Percentiles rank a stretch among this genome's conserved stretches.
Evolutionary conservation across 2,329 filamentous ascomycete species (phyloP).

Genomic region (Diaporthe australafricana): DNA sequence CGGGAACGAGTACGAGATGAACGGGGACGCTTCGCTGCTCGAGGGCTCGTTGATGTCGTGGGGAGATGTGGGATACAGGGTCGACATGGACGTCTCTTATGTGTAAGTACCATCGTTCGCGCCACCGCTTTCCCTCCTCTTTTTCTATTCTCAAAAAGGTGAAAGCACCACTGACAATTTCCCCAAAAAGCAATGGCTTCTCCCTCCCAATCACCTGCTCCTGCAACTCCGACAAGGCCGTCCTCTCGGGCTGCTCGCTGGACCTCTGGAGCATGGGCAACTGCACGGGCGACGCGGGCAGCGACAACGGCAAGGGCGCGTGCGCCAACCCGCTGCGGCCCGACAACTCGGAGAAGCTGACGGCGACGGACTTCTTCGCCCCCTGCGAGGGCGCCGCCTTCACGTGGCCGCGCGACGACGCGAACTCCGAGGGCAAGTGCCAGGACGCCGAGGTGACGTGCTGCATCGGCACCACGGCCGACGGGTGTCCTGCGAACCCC

Average conservation of each 20-base stretch:
- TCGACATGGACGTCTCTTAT: constrained; percentile 36
- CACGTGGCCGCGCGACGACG: constrained; percentile 32
- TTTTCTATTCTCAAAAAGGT: not conserved
- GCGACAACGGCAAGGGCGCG: constrained; percentile 17
- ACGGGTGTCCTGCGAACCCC: constrained; percentile 32
- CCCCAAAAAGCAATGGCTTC: constrained; percentile 31
- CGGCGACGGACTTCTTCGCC: constrained; percentile 24
- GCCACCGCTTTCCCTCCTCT: not conserved
- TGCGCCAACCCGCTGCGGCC: constrained; percentile 34
- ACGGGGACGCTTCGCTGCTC: constrained; percentile 21
- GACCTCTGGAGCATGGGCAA: constrained; percentile 27
- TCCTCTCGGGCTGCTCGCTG: constrained; percentile 34
- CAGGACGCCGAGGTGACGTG: constrained; percentile 28
- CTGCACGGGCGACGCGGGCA: constrained; percentile 21
- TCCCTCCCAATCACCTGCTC: constrained; percentile 36
- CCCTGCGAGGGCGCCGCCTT: constrained; percentile 36
- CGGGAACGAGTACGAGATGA: not conserved
- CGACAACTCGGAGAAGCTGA: not conserved
- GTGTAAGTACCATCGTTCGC: constrained; percentile 28
- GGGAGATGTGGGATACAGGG: not conserved
- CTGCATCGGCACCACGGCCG: constrained; percentile 21
- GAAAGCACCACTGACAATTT: not conserved
- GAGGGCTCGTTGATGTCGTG: constrained; percentile 30
- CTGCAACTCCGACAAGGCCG: constrained; percentile 28
- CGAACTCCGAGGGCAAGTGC: constrained; percentile 34